Base-by-base conservation (phyloP, 768 basidiomycete species). In the Grammothele lineata region DNA sequence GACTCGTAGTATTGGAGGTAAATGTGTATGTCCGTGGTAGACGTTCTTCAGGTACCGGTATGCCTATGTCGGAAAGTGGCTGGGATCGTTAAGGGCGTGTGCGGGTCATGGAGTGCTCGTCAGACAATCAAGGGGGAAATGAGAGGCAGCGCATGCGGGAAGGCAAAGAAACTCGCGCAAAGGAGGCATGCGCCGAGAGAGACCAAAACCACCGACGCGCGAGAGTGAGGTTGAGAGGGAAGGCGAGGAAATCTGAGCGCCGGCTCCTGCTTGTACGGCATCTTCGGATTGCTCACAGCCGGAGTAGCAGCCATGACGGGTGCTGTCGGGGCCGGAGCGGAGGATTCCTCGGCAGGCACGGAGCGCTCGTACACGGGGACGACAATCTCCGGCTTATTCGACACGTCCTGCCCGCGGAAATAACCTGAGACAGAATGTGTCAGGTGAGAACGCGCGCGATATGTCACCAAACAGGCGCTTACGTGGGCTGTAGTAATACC, bases 401-500 rank as follows among this genome's bases (percentile, higher is more conserved):
- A 5, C 7, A 46, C 45, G n/a, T 46, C 37, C 19, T 46, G 45
- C 18, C 45, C 45, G 11, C 45, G 35, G 37, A 46, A 46, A 21
- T 46, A 46, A 11, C 45, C 45, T 46, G 25, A 3, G 8, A 40
- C 17, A 22, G 21, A 40, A 26, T 9, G 17, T 17, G 15, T n/a
- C 35, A 36, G 35, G 30, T 15, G 30, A n/a, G 4, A 44, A 18
- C 11, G n/a, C 27, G 27, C 27, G 27, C 27, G 7, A 30, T 14
- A 7, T 30, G 27, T 14, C 8, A 30, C 27, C 14, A 14, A 30
- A 30, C 14, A 14, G 27, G 23, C 6, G 19, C 68, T 56, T 51
- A 69, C 68, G 63, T 24, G 68, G 68, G 48, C 67, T 69, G 14
- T 69, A 59, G 36, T 69, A 70, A 49, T 69, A 69, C 68, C 68